Evolutionary conservation across 345 rosid species (phyloP).

Genomic region (Jatropha curcas): DNA sequence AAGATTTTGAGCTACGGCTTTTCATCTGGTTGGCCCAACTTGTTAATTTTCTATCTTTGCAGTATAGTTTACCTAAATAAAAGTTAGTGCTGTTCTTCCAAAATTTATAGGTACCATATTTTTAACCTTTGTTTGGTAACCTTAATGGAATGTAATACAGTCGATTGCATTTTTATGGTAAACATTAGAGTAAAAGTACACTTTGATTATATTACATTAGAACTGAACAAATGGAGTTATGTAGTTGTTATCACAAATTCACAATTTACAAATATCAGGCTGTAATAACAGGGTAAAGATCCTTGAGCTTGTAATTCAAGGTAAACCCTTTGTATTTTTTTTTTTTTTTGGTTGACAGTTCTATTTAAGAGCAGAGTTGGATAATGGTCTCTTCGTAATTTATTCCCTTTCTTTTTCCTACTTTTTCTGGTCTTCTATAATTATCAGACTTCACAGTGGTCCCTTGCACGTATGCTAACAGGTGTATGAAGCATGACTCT

Average conservation of each 20-base stretch:
- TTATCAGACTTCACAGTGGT: not conserved
- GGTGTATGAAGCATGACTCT: not conserved
- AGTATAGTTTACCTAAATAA: not conserved
- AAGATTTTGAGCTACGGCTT: slow-evolving; percentile 1
- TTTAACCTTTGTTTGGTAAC: not conserved
- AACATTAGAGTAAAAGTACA: too few relatives aligned
- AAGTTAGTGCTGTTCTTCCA: not conserved
- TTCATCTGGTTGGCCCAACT: not conserved
- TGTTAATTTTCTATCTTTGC: not conserved
- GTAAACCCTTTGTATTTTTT: too few relatives aligned
- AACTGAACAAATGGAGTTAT: too few relatives aligned
- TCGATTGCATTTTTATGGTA: too few relatives aligned
- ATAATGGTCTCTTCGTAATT: not conserved
- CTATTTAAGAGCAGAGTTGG: not conserved
- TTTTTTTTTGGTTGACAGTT: not conserved
- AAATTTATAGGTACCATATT: not conserved
- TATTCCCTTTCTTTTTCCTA: not conserved
- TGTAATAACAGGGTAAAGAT: not conserved
- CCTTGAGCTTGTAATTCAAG: not conserved
- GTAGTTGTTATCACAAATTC: too few relatives aligned
- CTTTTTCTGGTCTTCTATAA: not conserved
- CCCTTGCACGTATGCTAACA: not conserved
- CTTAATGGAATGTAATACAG: too few relatives aligned
- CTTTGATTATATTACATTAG: too few relatives aligned
- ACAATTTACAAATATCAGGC: not conserved